phyloP scores from a whole-genome alignment of 2,329 filamentous ascomycete genomes.

The Fusarium vanettenii region DNA sequence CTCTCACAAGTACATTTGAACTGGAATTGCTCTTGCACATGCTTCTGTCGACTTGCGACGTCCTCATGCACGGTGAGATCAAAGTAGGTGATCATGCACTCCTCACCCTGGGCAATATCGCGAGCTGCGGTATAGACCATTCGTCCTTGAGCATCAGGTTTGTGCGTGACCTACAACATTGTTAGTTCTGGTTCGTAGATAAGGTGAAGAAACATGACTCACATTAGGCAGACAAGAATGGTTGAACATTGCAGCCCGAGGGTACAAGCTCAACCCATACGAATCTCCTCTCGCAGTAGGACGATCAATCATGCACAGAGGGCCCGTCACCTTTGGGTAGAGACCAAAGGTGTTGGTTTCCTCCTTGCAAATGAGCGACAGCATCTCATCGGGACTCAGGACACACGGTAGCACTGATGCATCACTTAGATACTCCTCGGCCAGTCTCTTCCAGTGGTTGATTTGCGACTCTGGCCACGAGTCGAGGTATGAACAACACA shows the following conservation, averaged over 20 bases:
- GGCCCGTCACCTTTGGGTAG: slow-evolving; percentile 40
- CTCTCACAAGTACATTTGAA: slow-evolving; percentile 41
- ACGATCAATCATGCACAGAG: slow-evolving; percentile 19
- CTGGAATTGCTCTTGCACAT: slow-evolving; percentile 36
- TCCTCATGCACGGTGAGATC: slow-evolving; percentile 33
- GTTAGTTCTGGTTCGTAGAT: neutral
- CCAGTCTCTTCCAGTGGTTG: slow-evolving; percentile 41
- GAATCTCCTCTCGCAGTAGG: slow-evolving; percentile 35
- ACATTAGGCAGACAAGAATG: slow-evolving; percentile 47
- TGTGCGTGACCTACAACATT: slow-evolving; percentile 37
- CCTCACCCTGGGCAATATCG: slow-evolving; percentile 39
- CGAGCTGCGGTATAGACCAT: slow-evolving; percentile 44
- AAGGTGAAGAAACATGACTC: neutral
- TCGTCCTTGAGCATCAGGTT: slow-evolving; percentile 35
- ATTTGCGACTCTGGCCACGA: slow-evolving; percentile 44
- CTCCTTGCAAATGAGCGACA: slow-evolving; percentile 43
- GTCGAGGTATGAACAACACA: slow-evolving; percentile 44
- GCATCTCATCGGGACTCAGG: slow-evolving; percentile 31
- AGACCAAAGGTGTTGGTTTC: slow-evolving; percentile 47
- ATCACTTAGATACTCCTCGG: slow-evolving; percentile 37
- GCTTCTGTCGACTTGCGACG: slow-evolving; percentile 30
- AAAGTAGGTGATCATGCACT: slow-evolving; percentile 45
- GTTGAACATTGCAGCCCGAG: slow-evolving; percentile 45
- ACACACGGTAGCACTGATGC: slow-evolving; percentile 22
- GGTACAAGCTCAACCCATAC: slow-evolving; percentile 42